Evolutionary conservation across 2,329 filamentous ascomycete genomes (phyloP), one percentile per base, ranked within the genome.

Genomic region (Pleoardoris graminearum): DNA sequence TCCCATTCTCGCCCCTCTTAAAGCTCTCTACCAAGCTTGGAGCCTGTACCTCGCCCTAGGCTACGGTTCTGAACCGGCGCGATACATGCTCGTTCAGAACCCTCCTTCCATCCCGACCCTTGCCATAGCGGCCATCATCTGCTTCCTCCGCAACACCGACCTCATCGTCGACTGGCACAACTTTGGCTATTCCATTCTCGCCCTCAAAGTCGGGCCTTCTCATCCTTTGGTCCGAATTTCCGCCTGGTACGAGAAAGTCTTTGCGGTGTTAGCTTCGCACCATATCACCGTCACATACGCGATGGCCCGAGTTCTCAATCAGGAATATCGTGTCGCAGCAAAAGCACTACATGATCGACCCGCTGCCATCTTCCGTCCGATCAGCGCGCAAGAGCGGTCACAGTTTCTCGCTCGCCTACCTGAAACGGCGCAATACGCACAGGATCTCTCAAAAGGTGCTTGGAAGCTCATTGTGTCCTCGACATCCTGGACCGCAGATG

Each of bases 161-260:
- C 82, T 99, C 3, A 81, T 97, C 55, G 89, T 97, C 50, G 94
- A 99, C 77, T 99, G 94, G 94, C 94, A 99, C 78, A 99, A 99
- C 75, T 97, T 97, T 74, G 94, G 93, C 62, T 96, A 93, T 80
- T 93, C 91, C 7, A 96, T 99, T 63, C 84, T 99, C 3, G 89
- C 82, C 1, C 73, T 88, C 43, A 87, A 86, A 56, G 76, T 88
- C 1, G 83, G 85, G 0, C 58, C 75, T 1, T 73, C 69, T 5
- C 90, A 95, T 67, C 88, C 87, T 0, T 82, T 97, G n/a, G 91
- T 97, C 7, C 80, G 76, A 23, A 69, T 95, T 7, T 89, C 93
- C 21, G 85, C 85, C 58, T 80, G 80, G 67, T 97, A 97, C 68
- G 94, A 99, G 75, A 82, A 79, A 32, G 71, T 81, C 12, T 84